A percentile compares a stretch with the other conserved stretches of the same genome.
Conservation (phyloP, 345 rosid genomes). For the Bruguiera sexangula region DNA sequence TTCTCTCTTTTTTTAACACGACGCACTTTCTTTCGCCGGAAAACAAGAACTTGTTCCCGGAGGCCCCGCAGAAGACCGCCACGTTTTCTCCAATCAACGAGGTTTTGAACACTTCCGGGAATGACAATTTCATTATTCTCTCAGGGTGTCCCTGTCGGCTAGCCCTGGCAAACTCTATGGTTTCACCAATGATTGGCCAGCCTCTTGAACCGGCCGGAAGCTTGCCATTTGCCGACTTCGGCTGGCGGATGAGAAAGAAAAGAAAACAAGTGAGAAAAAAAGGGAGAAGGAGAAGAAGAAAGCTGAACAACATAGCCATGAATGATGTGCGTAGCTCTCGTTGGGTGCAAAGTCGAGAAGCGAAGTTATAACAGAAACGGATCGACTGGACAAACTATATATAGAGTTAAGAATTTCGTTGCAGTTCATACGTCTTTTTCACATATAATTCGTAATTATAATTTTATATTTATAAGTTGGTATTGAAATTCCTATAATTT, state of each 20-base stretch:
- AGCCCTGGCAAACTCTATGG: background rate
- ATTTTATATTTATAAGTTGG: no score
- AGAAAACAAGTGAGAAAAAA: background rate
- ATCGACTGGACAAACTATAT: no score
- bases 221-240: background rate
- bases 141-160: background rate
- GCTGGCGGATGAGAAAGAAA: background rate
- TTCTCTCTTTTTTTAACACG: no score
- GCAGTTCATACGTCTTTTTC: no score
- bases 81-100: slow-evolving; percentile 2
- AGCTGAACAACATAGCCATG: background rate
- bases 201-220: slow-evolving; percentile 15
- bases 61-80: slow-evolving; percentile 15
- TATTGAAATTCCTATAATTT: no score
- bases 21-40: slow-evolving; percentile 2
- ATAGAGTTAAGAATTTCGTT: no score
- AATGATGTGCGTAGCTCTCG: no score
- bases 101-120: background rate
- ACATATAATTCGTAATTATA: no score
- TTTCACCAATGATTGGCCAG: slow-evolving; percentile 21
- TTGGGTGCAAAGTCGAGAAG: no score
- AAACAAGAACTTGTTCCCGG: slow-evolving; percentile 21
- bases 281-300: background rate
- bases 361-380: no score
- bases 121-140: background rate